These are phyloP conservation scores for Skeletonema tropicum DNA, from an alignment of 108 stramenopile genomes.

Conservation along the genomic window DNA sequence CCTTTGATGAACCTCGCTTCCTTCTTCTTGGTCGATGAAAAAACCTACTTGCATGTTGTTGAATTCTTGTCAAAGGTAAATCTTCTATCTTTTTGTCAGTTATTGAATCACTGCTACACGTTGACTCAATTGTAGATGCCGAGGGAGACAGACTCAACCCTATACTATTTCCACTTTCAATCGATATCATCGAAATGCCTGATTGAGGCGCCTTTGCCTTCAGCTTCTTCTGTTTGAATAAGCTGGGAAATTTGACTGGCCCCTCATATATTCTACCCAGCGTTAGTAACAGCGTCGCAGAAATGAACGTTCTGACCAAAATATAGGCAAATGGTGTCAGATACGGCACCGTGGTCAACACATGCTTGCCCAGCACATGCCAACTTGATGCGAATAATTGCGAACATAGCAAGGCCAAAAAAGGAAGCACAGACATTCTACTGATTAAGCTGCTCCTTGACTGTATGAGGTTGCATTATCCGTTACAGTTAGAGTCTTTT, in stretches of 20 bases:
- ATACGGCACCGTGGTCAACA: constrained; percentile 29
- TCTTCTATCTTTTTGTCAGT: background rate
- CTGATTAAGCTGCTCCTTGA: background rate
- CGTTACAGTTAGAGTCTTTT: too few relatives aligned
- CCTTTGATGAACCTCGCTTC: constrained; percentile 2
- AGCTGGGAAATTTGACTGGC: constrained; percentile 20
- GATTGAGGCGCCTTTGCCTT: background rate
- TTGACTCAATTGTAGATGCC: constrained; percentile 2
- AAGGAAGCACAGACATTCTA: constrained; percentile 10
- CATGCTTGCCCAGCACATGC: constrained; percentile 45
- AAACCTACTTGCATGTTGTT: background rate
- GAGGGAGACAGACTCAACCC: constrained; percentile 16
- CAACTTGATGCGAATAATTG: constrained; percentile 39
- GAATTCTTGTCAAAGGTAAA: background rate
- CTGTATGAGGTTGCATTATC: too few relatives aligned
- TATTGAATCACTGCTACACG: background rate
- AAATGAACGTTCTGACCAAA: constrained; percentile 21
- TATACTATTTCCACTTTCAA: constrained; percentile 17
- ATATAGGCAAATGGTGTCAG: constrained; percentile 30
- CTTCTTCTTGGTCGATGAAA: constrained; percentile 4
- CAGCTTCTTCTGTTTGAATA: constrained; percentile 25
- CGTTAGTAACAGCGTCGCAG: constrained; percentile 10
- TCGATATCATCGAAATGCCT: background rate
- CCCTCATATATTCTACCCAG: constrained; percentile 34
- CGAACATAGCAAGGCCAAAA: constrained; percentile 22